Percentiles rank a stretch among this genome's conserved stretches.
Evolutionary conservation across 1,284 basidiomycete species (phyloP).

Genomic region (Malassezia nana): DNA sequence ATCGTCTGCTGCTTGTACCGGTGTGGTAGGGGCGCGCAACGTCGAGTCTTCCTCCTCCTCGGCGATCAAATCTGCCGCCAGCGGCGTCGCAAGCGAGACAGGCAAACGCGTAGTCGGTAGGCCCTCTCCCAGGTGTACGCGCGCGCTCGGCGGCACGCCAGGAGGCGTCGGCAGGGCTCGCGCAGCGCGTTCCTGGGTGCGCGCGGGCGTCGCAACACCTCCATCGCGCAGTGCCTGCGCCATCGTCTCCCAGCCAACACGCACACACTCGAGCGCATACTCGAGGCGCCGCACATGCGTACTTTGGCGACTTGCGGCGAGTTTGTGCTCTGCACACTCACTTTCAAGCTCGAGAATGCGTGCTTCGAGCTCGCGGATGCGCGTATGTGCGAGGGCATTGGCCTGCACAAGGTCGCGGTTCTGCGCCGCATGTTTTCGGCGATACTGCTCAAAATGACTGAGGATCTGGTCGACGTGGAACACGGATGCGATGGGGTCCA

Average conservation of each 20-base stretch:
- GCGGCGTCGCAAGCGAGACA: slow-evolving; percentile 21
- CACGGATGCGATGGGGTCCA: background rate
- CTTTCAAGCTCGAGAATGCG: slow-evolving; percentile 32
- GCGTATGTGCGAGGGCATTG: slow-evolving; percentile 32
- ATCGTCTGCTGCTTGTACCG: background rate
- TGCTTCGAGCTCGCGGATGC: slow-evolving; percentile 39
- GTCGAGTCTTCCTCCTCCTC: slow-evolving; percentile 17
- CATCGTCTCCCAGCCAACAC: slow-evolving; percentile 35
- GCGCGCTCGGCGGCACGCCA: background rate
- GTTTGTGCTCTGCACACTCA: slow-evolving; percentile 25
- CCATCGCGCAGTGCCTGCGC: slow-evolving; percentile 22
- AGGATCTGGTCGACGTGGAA: slow-evolving; percentile 37
- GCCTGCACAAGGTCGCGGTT: slow-evolving; percentile 45
- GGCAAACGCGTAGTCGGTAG: slow-evolving; percentile 19
- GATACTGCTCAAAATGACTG: slow-evolving; percentile 38
- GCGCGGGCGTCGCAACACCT: slow-evolving; percentile 7
- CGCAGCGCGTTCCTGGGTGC: background rate
- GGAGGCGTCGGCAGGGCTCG: background rate
- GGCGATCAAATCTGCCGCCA: slow-evolving; percentile 21
- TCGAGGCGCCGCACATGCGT: slow-evolving; percentile 27
- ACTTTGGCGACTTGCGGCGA: slow-evolving; percentile 18
- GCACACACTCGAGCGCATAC: slow-evolving; percentile 26
- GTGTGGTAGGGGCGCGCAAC: background rate
- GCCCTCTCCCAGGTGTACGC: slow-evolving; percentile 13
- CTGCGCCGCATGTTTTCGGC: slow-evolving; percentile 43